phyloP scores from a whole-genome alignment of 2,329 filamentous ascomycete genomes.

The Sarocladium kiliense region DNA sequence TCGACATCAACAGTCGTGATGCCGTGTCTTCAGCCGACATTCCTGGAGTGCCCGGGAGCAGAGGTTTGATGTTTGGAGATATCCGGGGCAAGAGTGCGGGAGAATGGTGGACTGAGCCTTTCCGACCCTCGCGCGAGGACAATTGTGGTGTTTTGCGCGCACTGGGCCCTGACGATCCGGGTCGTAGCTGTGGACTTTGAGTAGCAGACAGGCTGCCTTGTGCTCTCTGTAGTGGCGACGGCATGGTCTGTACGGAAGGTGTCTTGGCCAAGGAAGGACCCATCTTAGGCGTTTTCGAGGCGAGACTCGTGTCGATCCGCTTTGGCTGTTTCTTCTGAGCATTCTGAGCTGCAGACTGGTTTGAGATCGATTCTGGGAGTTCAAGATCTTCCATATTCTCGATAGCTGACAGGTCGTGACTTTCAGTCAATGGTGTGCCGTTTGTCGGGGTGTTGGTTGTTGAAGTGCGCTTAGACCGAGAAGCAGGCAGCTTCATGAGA shows the following conservation, averaged over 20 bases:
- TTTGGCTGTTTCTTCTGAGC: conserved; percentile 13
- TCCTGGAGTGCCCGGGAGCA: conserved; percentile 60
- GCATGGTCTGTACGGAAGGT: conserved; percentile 41
- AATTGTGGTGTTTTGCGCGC: conserved; percentile 50
- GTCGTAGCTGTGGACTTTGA: conserved; percentile 59
- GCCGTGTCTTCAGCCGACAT: conserved; percentile 54
- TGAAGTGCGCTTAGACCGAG: conserved; percentile 43
- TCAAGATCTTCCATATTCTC: conserved; percentile 55
- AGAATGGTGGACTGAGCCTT: conserved; percentile 73
- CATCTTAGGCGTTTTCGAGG: conserved; percentile 26
- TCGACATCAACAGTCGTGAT: conserved; percentile 78
- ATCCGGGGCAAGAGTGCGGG: conserved; percentile 85
- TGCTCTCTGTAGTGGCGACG: conserved; percentile 43
- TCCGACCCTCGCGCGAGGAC: conserved; percentile 56
- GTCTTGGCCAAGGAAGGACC: conserved; percentile 44
- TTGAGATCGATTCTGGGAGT: conserved; percentile 64
- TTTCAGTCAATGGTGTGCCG: conserved; percentile 29
- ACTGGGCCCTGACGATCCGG: conserved; percentile 42
- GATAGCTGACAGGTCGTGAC: conserved; percentile 34
- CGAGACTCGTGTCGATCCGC: conserved; percentile 38
- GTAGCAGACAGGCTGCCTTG: conserved; percentile 46
- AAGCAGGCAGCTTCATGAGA: conserved; percentile 68
- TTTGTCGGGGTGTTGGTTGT: conserved; percentile 22
- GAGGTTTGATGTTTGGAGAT: conserved; percentile 88
- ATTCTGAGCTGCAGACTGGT: conserved; percentile 15